phyloP scores from a whole-genome alignment of 2,329 filamentous ascomycete species.

The Xylariales sp. region DNA sequence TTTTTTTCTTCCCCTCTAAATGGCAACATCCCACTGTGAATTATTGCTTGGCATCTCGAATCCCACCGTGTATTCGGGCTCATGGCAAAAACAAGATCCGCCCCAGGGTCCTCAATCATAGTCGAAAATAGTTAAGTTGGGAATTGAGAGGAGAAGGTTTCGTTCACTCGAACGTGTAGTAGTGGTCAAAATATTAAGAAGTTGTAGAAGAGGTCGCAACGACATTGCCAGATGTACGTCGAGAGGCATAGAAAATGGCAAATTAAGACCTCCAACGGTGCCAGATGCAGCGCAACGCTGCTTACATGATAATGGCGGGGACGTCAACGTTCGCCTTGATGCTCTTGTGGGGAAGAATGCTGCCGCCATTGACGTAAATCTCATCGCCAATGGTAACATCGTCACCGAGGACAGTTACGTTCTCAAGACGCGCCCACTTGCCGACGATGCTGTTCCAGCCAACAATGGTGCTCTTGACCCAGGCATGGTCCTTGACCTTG shows the following conservation, averaged over 20 bases:
- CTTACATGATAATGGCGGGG: conserved; percentile 66
- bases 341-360: conserved; percentile 93
- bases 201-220: conserved; percentile 8
- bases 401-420: conserved; percentile 95
- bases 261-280: not conserved
- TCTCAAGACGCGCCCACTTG: conserved; percentile 94
- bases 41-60: not conserved
- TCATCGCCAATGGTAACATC: conserved; percentile 97
- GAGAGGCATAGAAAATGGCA: conserved; percentile 2
- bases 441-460: conserved; percentile 97
- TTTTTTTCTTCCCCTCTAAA: too few relatives aligned
- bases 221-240: conserved; percentile 9
- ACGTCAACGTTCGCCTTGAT: conserved; percentile 97
- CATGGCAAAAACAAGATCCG: conserved; percentile 7
- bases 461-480: conserved; percentile 98
- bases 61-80: not conserved
- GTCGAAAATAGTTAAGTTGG: conserved; percentile 7
- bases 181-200: conserved; percentile 9
- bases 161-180: conserved; percentile 7
- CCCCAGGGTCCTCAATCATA: conserved; percentile 9
- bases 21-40: too few relatives aligned
- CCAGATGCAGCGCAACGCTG: too few relatives aligned
- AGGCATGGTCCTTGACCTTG: conserved; percentile 98
- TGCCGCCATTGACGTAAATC: conserved; percentile 97
- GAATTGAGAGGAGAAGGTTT: conserved; percentile 9